Conservation (phyloP, 768 basidiomycete genomes). For the Suillus discolor region DNA sequence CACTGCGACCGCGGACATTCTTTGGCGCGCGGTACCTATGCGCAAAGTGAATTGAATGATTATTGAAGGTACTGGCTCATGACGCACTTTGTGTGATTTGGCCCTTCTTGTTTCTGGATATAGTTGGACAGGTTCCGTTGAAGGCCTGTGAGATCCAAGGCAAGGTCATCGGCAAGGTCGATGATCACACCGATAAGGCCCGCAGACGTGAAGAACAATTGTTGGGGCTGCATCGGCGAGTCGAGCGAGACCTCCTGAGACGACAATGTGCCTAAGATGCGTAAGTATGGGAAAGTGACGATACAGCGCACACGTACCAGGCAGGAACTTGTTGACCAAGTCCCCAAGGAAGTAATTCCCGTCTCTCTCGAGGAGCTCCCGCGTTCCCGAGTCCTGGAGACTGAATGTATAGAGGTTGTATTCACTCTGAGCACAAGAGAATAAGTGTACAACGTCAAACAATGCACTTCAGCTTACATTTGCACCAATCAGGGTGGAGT, state of each 20-base stretch:
- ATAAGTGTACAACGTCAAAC: slow-evolving; percentile 13
- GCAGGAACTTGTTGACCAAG: slow-evolving; percentile 72
- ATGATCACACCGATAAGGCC: slow-evolving; percentile 78
- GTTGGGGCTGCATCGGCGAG: slow-evolving; percentile 51
- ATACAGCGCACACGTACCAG: slow-evolving; percentile 44
- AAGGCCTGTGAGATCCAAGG: slow-evolving; percentile 64
- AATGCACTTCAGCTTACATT: slow-evolving; percentile 55
- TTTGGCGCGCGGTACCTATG: slow-evolving; percentile 73
- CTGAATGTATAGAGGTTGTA: slow-evolving; percentile 69
- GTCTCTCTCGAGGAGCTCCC: slow-evolving; percentile 55
- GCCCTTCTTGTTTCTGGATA: slow-evolving; percentile 54
- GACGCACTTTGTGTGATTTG: slow-evolving; percentile 62
- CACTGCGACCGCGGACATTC: slow-evolving; percentile 54
- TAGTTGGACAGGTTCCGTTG: slow-evolving; percentile 72
- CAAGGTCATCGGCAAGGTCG: slow-evolving; percentile 56
- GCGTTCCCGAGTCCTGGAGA: slow-evolving; percentile 44
- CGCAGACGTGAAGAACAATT: slow-evolving; percentile 75
- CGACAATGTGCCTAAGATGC: slow-evolving; percentile 54
- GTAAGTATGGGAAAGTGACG: slow-evolving; percentile 4
- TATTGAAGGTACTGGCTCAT: background rate
- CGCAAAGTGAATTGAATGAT: slow-evolving; percentile 3
- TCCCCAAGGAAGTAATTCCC: slow-evolving; percentile 80
- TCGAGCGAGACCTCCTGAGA: slow-evolving; percentile 45
- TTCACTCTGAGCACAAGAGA: slow-evolving; percentile 49
- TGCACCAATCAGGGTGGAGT: slow-evolving; percentile 64